phyloP scores from a whole-genome alignment of 345 rosid species.

The Dovyalis caffra region DNA sequence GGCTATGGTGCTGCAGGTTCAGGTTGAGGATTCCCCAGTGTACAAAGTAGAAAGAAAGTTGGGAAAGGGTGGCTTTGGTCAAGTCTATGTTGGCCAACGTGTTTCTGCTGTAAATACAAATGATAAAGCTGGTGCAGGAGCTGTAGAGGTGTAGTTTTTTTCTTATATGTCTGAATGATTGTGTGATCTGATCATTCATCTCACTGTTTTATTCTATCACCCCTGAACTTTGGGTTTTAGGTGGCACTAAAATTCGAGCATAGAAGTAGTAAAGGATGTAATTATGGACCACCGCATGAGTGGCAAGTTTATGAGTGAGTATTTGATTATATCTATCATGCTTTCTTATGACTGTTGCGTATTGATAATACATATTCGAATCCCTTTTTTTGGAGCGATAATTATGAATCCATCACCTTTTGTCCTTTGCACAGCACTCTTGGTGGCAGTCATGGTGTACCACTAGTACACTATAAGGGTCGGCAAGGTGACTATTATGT shows the following conservation, averaged over 20 bases:
- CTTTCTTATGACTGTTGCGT: background rate
- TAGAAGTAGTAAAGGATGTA: constrained; percentile 92
- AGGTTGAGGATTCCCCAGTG: constrained; percentile 83
- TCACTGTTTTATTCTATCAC: background rate
- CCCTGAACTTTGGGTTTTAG: constrained; percentile 35
- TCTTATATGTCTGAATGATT: background rate
- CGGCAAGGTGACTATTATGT: constrained; percentile 95
- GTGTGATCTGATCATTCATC: background rate
- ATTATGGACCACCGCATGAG: constrained; percentile 92
- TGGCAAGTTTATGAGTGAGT: constrained; percentile 96
- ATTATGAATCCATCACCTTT: constrained; percentile 2
- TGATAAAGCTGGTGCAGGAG: constrained; percentile 61
- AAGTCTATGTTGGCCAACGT: constrained; percentile 92
- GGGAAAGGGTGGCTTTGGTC: constrained; percentile 99
- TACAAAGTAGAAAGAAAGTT: constrained; percentile 82
- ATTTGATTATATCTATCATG: background rate
- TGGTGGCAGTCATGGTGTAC: constrained; percentile 81
- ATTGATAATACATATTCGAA: background rate
- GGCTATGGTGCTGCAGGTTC: constrained; percentile 52
- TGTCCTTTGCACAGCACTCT: constrained; percentile 13
- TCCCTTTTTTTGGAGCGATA: background rate
- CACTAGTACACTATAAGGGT: constrained; percentile 85
- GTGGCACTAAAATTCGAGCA: constrained; percentile 97
- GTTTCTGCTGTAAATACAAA: constrained; percentile 63
- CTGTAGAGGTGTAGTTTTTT: constrained; percentile 50